Evolutionary conservation across 2,329 filamentous ascomycete genomes (phyloP), one percentile per base, ranked within the genome.

Genomic region (Talaromyces pinophilus): DNA sequence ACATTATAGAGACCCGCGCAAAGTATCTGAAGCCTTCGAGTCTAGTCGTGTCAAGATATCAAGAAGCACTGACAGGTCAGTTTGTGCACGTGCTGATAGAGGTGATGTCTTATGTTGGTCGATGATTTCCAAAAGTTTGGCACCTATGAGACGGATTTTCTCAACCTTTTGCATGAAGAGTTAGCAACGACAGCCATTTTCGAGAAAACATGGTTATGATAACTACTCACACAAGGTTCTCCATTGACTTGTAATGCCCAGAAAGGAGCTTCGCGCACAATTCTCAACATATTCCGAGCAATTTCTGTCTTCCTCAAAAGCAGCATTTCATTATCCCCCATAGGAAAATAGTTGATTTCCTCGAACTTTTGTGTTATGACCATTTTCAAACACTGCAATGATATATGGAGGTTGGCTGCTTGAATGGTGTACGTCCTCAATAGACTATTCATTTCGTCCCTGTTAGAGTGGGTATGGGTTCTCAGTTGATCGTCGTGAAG

Each of bases 201-300:
- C 25, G 13, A 30, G 5, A 17, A 25, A 15, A 13, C 17, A 6
- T 38, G 25, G 15, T 54, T 19, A 63, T 38, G 22, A 19, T 44
- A n/a, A 13, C 7, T 46, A 50, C 62, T 63, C 19, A 63, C 62
- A 55, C 62, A 63, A 35, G 62, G 62, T 22, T 63, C 62, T 54
- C 62, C 62, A 19, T 63, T 63, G 17, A 57, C 62, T 22, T 63
- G 62, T 44, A 63, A 57, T 19, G 62, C 44, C 77, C 79, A 82
- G 46, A 82, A 82, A 0, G 81, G 80, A 1, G 79, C 76, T 52
- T 79, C 77, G 1, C 77, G 76, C 33, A 82, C 77, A 0, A 81
- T 75, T 0, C 76, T 72, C 15, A 82, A 46, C 76, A 82, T 80
- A 52, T 81, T 79, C 13, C 78, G 72, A 1, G 80, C 81, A 59